Evolutionary conservation across 345 rosid genomes (phyloP).

Genomic region (Nephelium lappaceum): DNA sequence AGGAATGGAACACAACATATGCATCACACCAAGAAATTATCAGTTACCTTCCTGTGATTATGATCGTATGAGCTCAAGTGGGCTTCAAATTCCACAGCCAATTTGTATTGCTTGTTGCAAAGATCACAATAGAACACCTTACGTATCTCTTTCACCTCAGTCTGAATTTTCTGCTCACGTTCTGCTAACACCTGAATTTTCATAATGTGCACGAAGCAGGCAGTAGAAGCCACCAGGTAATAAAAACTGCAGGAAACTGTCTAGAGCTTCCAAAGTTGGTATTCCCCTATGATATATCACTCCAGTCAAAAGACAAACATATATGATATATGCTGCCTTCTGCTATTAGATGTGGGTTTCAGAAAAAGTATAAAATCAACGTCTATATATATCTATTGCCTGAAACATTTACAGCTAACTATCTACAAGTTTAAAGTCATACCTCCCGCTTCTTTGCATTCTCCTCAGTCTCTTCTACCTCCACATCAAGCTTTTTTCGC

Average conservation of each 20-base stretch:
- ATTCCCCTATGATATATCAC: constrained; percentile 74
- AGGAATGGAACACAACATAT: not conserved
- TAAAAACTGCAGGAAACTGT: constrained; percentile 94
- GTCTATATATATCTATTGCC: constrained; percentile 38
- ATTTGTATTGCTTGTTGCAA: constrained; percentile 95
- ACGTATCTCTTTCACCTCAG: constrained; percentile 88
- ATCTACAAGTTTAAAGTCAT: constrained; percentile 43
- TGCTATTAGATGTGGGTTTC: constrained; percentile 57
- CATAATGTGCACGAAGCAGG: constrained; percentile 99
- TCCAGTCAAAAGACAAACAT: constrained; percentile 75
- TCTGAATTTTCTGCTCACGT: constrained; percentile 98
- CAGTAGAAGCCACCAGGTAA: constrained; percentile 99
- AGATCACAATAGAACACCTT: constrained; percentile 94
- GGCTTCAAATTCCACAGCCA: constrained; percentile 95
- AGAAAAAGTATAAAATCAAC: constrained; percentile 68
- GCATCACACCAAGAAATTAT: not conserved
- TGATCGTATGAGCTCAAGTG: constrained; percentile 98
- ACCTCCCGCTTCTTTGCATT: constrained; percentile 94
- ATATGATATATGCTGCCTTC: constrained; percentile 83
- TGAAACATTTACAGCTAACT: constrained; percentile 20
- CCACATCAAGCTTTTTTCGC: constrained; percentile 83
- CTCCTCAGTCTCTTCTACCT: constrained; percentile 93
- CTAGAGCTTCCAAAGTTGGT: constrained; percentile 80
- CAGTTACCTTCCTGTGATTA: constrained; percentile 91
- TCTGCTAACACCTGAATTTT: constrained; percentile 99